Percentiles rank a stretch among this genome's conserved stretches.
These are phyloP conservation scores for Ordospora colligata DNA, from an alignment of 371 early-diverging fungal genomes.

Conservation along the genomic window DNA sequence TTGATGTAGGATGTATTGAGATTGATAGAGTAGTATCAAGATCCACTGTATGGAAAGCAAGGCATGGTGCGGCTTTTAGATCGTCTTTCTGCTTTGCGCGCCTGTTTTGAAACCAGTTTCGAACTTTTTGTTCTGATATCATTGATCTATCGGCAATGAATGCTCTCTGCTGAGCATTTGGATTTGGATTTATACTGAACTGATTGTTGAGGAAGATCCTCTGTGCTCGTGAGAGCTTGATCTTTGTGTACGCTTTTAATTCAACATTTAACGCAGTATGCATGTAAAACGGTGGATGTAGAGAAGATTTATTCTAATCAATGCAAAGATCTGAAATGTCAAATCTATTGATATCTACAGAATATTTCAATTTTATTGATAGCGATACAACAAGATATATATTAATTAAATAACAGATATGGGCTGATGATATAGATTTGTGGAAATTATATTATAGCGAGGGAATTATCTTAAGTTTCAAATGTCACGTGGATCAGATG, in stretches of 20 bases:
- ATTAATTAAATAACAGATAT: too few relatives aligned
- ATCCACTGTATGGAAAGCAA: neutral
- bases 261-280: neutral
- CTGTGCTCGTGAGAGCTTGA: constrained; percentile 42
- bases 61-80: neutral
- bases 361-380: too few relatives aligned
- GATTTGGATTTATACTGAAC: constrained; percentile 49
- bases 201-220: constrained; percentile 30
- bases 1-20: constrained; percentile 29
- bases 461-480: too few relatives aligned
- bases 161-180: constrained; percentile 41
- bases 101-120: constrained; percentile 61
- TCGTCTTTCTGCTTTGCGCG: constrained; percentile 51
- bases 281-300: neutral
- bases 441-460: too few relatives aligned
- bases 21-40: neutral
- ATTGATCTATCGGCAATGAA: constrained; percentile 19
- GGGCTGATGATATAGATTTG: too few relatives aligned
- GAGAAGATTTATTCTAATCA: neutral
- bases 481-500: too few relatives aligned
- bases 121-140: constrained; percentile 45
- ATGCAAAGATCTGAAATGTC: too few relatives aligned
- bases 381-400: too few relatives aligned
- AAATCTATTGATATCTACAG: too few relatives aligned
- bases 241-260: neutral